Percentiles rank a stretch among this genome's conserved stretches.
These are phyloP conservation scores for Epichloe brachyelytri DNA, from an alignment of 2,329 filamentous ascomycete species.

Conservation along the genomic window DNA sequence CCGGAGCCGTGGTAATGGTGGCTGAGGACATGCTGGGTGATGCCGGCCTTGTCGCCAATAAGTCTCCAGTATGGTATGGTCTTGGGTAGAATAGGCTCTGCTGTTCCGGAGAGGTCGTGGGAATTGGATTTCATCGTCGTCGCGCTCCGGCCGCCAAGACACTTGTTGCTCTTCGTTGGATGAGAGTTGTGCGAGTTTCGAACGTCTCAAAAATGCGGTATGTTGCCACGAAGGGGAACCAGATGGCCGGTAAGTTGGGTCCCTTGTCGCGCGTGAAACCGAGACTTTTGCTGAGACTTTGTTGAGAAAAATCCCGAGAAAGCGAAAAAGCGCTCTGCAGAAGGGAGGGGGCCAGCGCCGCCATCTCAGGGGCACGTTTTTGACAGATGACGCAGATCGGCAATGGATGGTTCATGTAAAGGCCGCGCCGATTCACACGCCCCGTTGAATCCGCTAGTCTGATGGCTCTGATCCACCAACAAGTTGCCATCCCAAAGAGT, in stretches of 20 bases:
- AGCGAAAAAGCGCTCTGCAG: no score
- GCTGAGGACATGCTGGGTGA: conserved; percentile 38
- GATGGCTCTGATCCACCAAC: no score
- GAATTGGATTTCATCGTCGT: not conserved
- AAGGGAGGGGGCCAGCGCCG: not conserved
- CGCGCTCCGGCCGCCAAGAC: not conserved
- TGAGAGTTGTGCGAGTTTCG: not conserved
- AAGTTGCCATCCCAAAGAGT: no score
- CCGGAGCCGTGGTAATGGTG: conserved; percentile 42
- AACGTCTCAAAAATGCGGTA: not conserved
- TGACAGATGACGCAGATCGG: no score
- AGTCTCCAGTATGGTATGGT: conserved; percentile 18
- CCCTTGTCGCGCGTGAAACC: no score
- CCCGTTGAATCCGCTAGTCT: no score
- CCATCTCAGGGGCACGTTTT: not conserved
- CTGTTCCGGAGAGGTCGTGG: not conserved
- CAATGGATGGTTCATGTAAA: not conserved
- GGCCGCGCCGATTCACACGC: not conserved
- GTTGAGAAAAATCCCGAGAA: no score
- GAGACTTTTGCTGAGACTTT: no score
- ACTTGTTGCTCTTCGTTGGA: not conserved
- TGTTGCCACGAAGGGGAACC: no score
- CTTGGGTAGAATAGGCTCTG: not conserved
- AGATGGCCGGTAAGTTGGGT: no score
- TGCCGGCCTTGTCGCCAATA: conserved; percentile 36